Conservation (phyloP, 345 rosid species). For the Moricandia moricandioides region DNA sequence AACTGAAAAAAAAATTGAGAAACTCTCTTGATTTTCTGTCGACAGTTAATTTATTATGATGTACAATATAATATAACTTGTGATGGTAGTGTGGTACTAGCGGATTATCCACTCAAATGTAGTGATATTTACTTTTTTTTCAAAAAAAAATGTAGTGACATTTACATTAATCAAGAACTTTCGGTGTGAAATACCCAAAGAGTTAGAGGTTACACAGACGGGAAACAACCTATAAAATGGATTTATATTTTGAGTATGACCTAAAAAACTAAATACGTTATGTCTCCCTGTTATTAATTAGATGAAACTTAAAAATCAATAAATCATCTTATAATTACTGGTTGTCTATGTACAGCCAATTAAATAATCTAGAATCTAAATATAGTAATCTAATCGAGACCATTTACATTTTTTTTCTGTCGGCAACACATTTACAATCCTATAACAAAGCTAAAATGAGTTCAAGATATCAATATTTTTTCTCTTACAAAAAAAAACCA, state of each 20-base stretch:
- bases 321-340: not conserved
- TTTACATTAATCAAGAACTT: not conserved
- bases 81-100: not conserved
- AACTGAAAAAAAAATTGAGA: not conserved
- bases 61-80: not conserved
- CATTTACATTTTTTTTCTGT: not conserved
- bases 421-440: not conserved
- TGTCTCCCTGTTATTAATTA: not conserved
- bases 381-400: not conserved
- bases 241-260: not conserved
- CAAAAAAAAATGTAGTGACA: not conserved
- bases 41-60: not conserved
- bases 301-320: not conserved
- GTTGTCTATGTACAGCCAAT: not conserved
- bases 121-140: not conserved
- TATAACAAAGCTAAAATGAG: not conserved
- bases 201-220: not conserved
- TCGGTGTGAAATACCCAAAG: constrained; percentile 5
- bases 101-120: constrained; percentile 3
- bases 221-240: not conserved
- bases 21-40: not conserved
- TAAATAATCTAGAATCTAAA: not conserved
- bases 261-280: not conserved
- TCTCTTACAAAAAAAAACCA: not conserved
- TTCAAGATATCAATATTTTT: not conserved